A percentile compares a stretch with the other conserved stretches of the same genome.
Evolutionary conservation across 2,329 filamentous ascomycete genomes (phyloP).

Genomic region (Apiospora marii): DNA sequence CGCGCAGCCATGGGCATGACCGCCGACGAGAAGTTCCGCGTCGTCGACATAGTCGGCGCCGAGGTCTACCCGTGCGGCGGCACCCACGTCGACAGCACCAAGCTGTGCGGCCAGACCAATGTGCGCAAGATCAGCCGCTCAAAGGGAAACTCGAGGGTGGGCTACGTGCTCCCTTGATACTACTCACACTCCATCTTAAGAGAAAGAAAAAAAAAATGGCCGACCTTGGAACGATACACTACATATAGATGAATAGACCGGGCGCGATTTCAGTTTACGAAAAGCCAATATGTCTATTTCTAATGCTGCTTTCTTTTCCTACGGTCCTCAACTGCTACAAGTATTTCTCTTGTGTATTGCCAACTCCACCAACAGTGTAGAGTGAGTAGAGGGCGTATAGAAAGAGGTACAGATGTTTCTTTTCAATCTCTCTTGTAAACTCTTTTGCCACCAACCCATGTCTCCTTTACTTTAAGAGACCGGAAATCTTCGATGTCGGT

Average conservation of each 20-base stretch:
- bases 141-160: conserved; percentile 70
- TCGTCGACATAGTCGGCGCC: conserved; percentile 73
- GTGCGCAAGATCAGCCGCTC: conserved; percentile 73
- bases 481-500: conserved; percentile 61
- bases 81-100: conserved; percentile 72
- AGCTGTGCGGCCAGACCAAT: conserved; percentile 64
- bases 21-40: conserved; percentile 65
- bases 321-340: background rate
- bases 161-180: conserved; percentile 44
- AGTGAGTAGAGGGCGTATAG: background rate
- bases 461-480: conserved; percentile 65
- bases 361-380: background rate
- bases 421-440: conserved; percentile 51
- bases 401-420: too few species aligned
- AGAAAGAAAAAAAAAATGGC: background rate
- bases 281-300: background rate
- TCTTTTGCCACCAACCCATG: conserved; percentile 69
- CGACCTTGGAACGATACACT: background rate
- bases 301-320: background rate
- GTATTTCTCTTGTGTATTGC: background rate
- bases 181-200: too few species aligned
- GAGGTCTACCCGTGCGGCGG: conserved; percentile 79
- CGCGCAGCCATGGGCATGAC: conserved; percentile 45
- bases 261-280: background rate
- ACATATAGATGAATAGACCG: conserved; percentile 6